phyloP scores from a whole-genome alignment of 352 stramenopile genomes.

The Phytophthora idaei region DNA sequence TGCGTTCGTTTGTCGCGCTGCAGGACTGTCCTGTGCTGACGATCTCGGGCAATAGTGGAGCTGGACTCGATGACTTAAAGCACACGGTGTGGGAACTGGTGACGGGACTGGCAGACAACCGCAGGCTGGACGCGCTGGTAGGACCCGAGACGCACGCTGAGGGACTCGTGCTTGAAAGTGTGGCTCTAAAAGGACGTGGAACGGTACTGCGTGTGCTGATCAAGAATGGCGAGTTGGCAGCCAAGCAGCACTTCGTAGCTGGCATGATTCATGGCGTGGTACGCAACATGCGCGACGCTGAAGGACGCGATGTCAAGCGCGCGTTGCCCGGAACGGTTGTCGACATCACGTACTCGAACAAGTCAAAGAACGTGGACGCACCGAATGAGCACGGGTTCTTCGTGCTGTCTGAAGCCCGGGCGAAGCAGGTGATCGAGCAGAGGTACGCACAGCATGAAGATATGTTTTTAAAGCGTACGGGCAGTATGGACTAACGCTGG shows the following conservation, averaged over 20 bases:
- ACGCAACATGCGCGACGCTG: conserved; percentile 60
- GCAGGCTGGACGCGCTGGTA: conserved; percentile 48
- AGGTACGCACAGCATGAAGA: conserved; percentile 37
- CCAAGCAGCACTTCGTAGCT: conserved; percentile 81
- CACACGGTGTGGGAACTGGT: conserved; percentile 47
- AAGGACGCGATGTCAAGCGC: conserved; percentile 58
- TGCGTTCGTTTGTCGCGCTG: conserved; percentile 83
- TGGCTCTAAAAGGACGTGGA: conserved; percentile 66
- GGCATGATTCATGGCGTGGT: conserved; percentile 88
- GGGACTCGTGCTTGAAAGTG: conserved; percentile 78
- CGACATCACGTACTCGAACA: conserved; percentile 83
- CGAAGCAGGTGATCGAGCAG: conserved; percentile 78
- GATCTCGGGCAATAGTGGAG: conserved; percentile 74
- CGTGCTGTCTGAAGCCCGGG: conserved; percentile 58
- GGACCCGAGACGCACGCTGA: conserved; percentile 44
- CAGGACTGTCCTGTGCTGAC: conserved; percentile 72
- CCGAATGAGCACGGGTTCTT: conserved; percentile 86
- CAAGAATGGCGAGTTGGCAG: conserved; percentile 61
- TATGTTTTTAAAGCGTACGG: background rate
- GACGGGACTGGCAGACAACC: conserved; percentile 33
- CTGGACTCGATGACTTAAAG: conserved; percentile 61
- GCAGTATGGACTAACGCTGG: background rate
- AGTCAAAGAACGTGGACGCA: conserved; percentile 83
- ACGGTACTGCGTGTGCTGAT: conserved; percentile 79
- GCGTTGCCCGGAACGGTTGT: conserved; percentile 73